Base-by-base conservation (phyloP, 2,329 filamentous ascomycete species). In the Fusarium verticillioides region DNA sequence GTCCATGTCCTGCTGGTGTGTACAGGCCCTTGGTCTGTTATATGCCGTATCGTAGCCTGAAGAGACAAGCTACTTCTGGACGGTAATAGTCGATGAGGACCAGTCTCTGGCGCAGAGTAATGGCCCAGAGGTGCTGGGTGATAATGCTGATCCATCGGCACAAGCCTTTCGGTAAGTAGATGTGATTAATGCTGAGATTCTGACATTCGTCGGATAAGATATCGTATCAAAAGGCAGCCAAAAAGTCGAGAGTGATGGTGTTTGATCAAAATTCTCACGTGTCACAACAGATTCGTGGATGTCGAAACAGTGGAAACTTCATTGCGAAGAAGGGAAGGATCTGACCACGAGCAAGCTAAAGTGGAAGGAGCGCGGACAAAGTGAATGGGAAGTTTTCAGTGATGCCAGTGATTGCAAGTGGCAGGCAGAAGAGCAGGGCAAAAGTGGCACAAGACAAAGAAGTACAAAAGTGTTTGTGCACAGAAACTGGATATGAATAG, bases 1-100 rank as follows among this genome's bases (percentile, higher is more conserved):
- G 87, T 86, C 89, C 89, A 91, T 7, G 87, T 90, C 46, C 84
- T 86, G 76, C 87, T 90, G 70, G 82, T 87, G 59, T 78, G 79
- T 56, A 82, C 78, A 26, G 70, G 61, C 23, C 71, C 70, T 23
- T 66, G 66, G 30, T 63, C 67, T 19, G 76, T 40, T 59, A 76
- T 76, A 40, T 79, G 78, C 18, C 78, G 44, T 19, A 75, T 77
- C 16, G 73, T 65, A 52, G 71, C 76, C 46, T 79, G 79, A 4
- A 80, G 76, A 13, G 79, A 79, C 7, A 73, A 53, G 15, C 70
- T 78, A 64, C 79, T 81, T n/a, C 72, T 71, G 12, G 79, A 79
- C 10, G 72, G 69, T 5, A 72, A 63, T 23, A 78, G 40, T 49
- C 58, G 77, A 44, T 60, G 59, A 8, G 68, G 69, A 11, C 63